These are phyloP conservation scores for Plectosphaerella sp. DNA, from an alignment of 2,329 filamentous ascomycete species.

Conservation along the genomic window DNA sequence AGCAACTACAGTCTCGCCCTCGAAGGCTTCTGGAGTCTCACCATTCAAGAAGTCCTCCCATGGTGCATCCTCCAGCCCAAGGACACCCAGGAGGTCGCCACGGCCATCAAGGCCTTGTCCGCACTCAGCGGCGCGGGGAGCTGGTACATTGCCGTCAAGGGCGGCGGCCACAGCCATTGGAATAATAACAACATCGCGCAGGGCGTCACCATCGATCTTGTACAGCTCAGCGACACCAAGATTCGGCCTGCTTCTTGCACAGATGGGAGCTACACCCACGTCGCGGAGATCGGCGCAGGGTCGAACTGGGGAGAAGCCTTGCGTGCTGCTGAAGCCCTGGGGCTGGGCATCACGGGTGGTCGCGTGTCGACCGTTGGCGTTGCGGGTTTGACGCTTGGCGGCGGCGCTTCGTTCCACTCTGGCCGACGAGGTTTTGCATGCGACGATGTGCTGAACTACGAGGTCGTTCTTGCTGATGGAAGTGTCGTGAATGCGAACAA, in stretches of 20 bases:
- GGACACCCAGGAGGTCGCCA: constrained; percentile 1
- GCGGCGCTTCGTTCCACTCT: constrained; percentile 16
- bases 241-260: constrained; percentile 3
- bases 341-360: constrained; percentile 17
- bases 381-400: constrained; percentile 24
- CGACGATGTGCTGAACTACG: constrained; percentile 35
- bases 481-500: constrained; percentile 33
- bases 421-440: constrained; percentile 30
- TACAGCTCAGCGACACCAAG: constrained; percentile 13
- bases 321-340: constrained; percentile 9
- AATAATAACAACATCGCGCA: constrained; percentile 35
- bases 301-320: constrained; percentile 17
- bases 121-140: constrained; percentile 14
- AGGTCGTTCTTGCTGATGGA: constrained; percentile 41
- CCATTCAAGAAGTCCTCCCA: constrained; percentile 2
- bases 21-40: constrained; percentile 1
- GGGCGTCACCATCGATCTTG: constrained; percentile 40
- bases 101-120: neutral
- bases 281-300: constrained; percentile 25
- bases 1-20: constrained; percentile 3
- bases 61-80: constrained; percentile 6
- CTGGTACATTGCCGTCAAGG: constrained; percentile 40
- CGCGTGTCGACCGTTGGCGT: constrained; percentile 17
- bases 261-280: neutral
- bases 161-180: constrained; percentile 43